Evolutionary conservation across 306 rosid species (phyloP).

Genomic region (Quercus suber): DNA sequence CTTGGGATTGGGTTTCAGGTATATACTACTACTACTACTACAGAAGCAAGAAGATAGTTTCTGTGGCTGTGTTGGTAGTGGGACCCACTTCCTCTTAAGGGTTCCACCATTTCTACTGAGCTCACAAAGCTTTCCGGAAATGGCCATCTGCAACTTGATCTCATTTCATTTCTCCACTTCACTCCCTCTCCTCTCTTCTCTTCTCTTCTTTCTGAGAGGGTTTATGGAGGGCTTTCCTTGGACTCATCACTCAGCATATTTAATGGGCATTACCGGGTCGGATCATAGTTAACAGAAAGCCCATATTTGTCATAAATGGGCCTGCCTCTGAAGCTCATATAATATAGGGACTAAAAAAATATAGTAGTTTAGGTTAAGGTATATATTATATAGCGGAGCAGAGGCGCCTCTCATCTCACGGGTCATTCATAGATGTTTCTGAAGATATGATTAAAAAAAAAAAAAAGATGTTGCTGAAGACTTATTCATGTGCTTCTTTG

Average conservation of each 20-base stretch:
- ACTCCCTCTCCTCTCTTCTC: neutral
- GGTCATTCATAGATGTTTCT: no score
- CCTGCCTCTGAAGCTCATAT: neutral
- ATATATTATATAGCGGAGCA: neutral
- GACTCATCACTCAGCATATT: no score
- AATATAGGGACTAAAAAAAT: no score
- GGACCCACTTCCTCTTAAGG: conserved; percentile 7
- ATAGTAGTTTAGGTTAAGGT: no score
- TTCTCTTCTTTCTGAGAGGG: conserved; percentile 20
- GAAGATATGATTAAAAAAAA: no score
- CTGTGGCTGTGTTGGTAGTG: conserved; percentile 2
- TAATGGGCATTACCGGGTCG: neutral
- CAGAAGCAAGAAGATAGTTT: conserved; percentile 16
- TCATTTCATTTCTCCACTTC: neutral
- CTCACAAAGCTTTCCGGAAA: conserved; percentile 32
- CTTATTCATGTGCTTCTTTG: no score
- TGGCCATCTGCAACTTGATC: conserved; percentile 34
- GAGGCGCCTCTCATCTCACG: no score
- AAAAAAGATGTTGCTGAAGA: no score
- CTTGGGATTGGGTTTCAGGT: conserved; percentile 39
- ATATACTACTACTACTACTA: neutral
- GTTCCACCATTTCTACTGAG: neutral
- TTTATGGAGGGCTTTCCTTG: conserved; percentile 22
- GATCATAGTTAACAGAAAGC: neutral
- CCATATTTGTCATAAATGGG: neutral